Conservation (phyloP, 2,329 filamentous ascomycete species). For the Trichophaea hybrida region DNA sequence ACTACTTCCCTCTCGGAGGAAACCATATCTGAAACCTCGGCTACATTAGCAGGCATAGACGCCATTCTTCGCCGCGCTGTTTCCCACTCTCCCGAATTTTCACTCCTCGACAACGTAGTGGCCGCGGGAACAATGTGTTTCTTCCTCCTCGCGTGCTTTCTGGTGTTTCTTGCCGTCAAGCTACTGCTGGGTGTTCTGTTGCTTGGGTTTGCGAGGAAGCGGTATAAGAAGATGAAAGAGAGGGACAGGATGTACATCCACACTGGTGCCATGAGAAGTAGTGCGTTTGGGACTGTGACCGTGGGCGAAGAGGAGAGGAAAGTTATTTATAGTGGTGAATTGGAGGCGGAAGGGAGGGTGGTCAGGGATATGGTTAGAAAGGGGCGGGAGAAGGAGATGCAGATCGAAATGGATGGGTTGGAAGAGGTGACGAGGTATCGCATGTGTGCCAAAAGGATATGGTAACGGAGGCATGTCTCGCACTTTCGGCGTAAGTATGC, state of each 20-base stretch:
- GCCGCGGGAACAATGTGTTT: slow-evolving; percentile 68
- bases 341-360: slow-evolving; percentile 36
- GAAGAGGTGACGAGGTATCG: slow-evolving; percentile 66
- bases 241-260: slow-evolving; percentile 44
- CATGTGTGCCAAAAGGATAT: slow-evolving; percentile 94
- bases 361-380: slow-evolving; percentile 46
- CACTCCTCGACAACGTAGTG: slow-evolving; percentile 52
- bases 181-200: slow-evolving; percentile 78
- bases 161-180: slow-evolving; percentile 72
- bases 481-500: too few species aligned
- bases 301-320: slow-evolving; percentile 73
- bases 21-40: slow-evolving; percentile 54
- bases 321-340: slow-evolving; percentile 76
- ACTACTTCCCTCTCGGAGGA: slow-evolving; percentile 53
- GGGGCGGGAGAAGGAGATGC: slow-evolving; percentile 43
- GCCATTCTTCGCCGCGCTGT: slow-evolving; percentile 61
- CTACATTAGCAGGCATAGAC: slow-evolving; percentile 66
- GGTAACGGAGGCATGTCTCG: slow-evolving; percentile 39
- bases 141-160: slow-evolving; percentile 70
- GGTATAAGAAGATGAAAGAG: slow-evolving; percentile 68
- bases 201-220: slow-evolving; percentile 59
- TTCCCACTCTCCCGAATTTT: slow-evolving; percentile 42
- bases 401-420: slow-evolving; percentile 42
- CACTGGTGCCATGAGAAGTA: slow-evolving; percentile 58
- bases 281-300: slow-evolving; percentile 74